Conservation (phyloP, 148 eudicot genomes). For the Vaccinium corymbosum region DNA sequence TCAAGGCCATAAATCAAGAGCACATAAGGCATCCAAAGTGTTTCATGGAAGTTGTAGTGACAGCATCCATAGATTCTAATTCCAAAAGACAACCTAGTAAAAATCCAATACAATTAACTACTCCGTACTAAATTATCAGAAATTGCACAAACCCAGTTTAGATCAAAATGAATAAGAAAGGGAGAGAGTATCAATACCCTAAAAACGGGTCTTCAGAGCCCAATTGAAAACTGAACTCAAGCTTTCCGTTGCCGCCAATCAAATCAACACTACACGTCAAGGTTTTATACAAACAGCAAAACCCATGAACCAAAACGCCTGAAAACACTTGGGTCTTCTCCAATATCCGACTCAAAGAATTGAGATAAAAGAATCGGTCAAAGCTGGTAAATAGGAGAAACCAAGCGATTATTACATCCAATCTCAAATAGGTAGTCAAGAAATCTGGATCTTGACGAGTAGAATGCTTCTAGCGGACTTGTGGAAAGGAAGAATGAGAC, state of each 20-base stretch:
- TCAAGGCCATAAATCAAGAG: constrained; percentile 36
- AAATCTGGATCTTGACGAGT: neutral
- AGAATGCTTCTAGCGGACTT: neutral
- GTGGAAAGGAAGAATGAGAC: no score
- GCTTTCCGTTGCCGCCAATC: constrained; percentile 10
- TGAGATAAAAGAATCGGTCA: neutral
- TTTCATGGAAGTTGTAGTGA: neutral
- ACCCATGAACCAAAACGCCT: neutral
- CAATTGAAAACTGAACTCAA: neutral
- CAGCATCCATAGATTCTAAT: constrained; percentile 1
- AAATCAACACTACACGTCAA: neutral
- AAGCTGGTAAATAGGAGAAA: neutral
- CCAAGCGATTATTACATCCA: neutral
- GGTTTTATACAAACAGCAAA: neutral
- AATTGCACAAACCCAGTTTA: neutral
- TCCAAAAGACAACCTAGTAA: neutral
- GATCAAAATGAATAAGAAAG: neutral
- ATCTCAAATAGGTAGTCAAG: constrained; percentile 8
- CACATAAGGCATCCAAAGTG: constrained; percentile 15
- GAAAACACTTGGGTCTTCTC: constrained; percentile 7
- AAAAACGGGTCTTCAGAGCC: constrained; percentile 8
- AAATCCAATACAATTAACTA: neutral
- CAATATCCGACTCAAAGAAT: neutral
- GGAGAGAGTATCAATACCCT: constrained; percentile 11
- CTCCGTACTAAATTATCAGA: neutral